A percentile compares a stretch with the other conserved stretches of the same genome.
Evolutionary conservation across 441 rosid species (phyloP).

Genomic region (Melastoma candidum): DNA sequence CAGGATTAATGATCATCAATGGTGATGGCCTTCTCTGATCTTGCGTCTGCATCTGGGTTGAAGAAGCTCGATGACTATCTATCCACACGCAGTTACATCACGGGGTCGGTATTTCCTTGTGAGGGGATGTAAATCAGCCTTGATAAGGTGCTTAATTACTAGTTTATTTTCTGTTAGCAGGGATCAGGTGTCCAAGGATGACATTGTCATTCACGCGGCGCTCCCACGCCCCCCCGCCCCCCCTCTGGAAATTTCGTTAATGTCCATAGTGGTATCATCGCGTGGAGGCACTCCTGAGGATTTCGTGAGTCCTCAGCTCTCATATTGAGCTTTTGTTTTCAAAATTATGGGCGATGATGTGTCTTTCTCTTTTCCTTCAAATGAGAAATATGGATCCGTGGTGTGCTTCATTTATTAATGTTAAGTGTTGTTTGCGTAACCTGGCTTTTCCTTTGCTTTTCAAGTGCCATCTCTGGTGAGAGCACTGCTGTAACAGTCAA

Average conservation of each 20-base stretch:
- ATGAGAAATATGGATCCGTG: too few relatives aligned
- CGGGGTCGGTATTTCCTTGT: conserved; percentile 31
- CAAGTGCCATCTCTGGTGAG: conserved; percentile 59
- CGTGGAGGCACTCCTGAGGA: conserved; percentile 79
- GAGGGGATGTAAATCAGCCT: not conserved
- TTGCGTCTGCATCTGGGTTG: conserved; percentile 54
- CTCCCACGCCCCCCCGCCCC: conserved; percentile 43
- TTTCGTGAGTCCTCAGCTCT: conserved; percentile 47
- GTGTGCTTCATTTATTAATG: too few relatives aligned
- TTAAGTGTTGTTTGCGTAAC: too few relatives aligned
- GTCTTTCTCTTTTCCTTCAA: too few relatives aligned
- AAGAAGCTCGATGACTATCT: conserved; percentile 81
- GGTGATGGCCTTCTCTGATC: conserved; percentile 49
- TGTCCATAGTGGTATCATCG: conserved; percentile 63
- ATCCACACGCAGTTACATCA: conserved; percentile 65
- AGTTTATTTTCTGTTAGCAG: conserved; percentile 18
- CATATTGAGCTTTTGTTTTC: not conserved
- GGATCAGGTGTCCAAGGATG: conserved; percentile 92
- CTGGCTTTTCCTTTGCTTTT: not conserved
- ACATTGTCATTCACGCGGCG: conserved; percentile 46
- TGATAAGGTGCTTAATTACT: not conserved
- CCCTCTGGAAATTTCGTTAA: conserved; percentile 64
- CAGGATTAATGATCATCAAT: conserved; percentile 20
- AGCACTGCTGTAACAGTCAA: conserved; percentile 56
- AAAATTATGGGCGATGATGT: not conserved